A percentile compares a stretch with the other conserved stretches of the same genome.
Evolutionary conservation across 257 asterid genomes (phyloP).

Genomic region (Lycium ferocissimum): DNA sequence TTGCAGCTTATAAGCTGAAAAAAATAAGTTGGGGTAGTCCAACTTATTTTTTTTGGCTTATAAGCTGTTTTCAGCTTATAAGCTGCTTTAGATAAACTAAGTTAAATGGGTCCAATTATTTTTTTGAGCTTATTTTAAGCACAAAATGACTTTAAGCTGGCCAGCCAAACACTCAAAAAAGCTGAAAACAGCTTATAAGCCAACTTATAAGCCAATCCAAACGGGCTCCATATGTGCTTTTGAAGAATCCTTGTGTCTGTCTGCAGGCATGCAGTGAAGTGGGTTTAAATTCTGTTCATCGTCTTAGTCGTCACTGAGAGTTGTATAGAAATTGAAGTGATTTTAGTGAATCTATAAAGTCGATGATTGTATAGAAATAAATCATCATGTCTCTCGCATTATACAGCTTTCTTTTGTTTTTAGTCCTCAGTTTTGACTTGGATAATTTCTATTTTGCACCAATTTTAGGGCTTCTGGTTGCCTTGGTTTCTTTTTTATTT

Average conservation of each 20-base stretch:
- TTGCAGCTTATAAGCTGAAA: too few relatives aligned
- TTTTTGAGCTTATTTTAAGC: too few relatives aligned
- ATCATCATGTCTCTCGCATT: neutral
- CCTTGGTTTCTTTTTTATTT: neutral
- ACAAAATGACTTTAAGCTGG: too few relatives aligned
- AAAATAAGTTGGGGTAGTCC: too few relatives aligned
- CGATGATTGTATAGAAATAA: neutral
- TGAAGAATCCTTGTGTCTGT: neutral
- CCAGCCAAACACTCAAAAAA: too few relatives aligned
- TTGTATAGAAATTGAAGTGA: conserved; percentile 22
- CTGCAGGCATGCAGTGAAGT: conserved; percentile 17
- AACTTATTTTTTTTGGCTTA: too few relatives aligned
- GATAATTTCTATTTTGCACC: neutral
- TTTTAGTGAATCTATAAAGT: conserved; percentile 18
- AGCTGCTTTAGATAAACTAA: too few relatives aligned
- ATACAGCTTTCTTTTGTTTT: conserved; percentile 2
- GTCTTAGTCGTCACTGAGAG: neutral
- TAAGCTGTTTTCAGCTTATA: too few relatives aligned
- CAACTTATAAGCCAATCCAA: too few relatives aligned
- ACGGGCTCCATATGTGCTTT: neutral
- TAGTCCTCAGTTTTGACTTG: neutral
- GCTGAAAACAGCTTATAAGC: too few relatives aligned
- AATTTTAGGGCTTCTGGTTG: neutral
- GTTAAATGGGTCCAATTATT: too few relatives aligned
- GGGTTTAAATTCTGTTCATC: conserved; percentile 9